Evolutionary conservation across 768 basidiomycete species (phyloP), one percentile per base, ranked within the genome.

Genomic region (Asterophora parasitica): DNA sequence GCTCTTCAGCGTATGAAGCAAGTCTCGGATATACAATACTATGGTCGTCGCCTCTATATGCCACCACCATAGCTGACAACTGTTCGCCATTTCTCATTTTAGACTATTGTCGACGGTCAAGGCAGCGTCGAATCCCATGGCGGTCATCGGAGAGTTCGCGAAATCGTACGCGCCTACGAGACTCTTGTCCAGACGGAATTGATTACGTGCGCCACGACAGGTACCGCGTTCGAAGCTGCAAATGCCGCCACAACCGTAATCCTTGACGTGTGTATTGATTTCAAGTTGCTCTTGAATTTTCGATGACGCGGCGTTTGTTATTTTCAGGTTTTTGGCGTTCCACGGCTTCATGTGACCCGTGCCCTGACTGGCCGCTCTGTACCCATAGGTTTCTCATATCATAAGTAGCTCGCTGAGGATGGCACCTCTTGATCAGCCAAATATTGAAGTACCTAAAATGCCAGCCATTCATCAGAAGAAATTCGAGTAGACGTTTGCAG

Each of bases 341-440:
- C 45, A n/a, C 34, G 52, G 26, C 39, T 53, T 13, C 36, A 50
- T 17, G 28, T 35, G 7, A 55, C 54, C 10, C 51, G 55, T 9
- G 49, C 46, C 3, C 31, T 57, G 32, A 55, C 43, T 12, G 58
- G 58, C 36, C 44, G 42, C 7, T 15, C 41, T 7, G 52, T 58
- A 5, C 60, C 52, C 23, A 23, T 23, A 23, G n/a, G n/a, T n/a
- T n/a, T 2, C 37, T 61, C 17, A 50, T 57, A 11, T 42, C 48
- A 3, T 61, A 52, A 45, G 19, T 46, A 1, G 38, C 58, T 2
- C 46, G 50, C 9, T 37, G 39, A 17, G n/a, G n/a, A n/a, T n/a
- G n/a, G n/a, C n/a, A n/a, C n/a, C n/a, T n/a, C n/a, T n/a, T n/a
- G n/a, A n/a, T n/a, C n/a, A n/a, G n/a, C n/a, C n/a, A n/a, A n/a